Base-by-base conservation (phyloP, 768 basidiomycete genomes). In the Boletus insuetus region DNA sequence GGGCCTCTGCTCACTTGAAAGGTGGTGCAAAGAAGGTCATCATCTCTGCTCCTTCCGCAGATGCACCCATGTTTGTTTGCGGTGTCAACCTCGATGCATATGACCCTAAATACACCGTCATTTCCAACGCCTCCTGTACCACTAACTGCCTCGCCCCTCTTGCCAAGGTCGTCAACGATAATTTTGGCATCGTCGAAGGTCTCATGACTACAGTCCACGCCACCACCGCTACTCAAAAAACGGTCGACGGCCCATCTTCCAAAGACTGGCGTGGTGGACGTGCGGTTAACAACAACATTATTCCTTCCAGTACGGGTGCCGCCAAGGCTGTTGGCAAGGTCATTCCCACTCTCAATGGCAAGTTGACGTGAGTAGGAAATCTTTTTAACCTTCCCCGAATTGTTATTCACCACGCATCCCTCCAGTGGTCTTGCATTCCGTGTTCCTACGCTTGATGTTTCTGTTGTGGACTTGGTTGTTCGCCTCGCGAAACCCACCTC, bases 101-200 rank as follows among this genome's bases (percentile, higher is more conserved):
- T 76, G 86, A 97, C 74, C 74, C 94, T 64, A 86, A 88, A 71
- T 84, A 92, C 82, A 83, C 81, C 53, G 92, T 99, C 66, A 91
- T 98, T 75, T 99, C 96, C 65, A 98, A 99, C 76, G 96, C 96
- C 31, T 98, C 95, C 20, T 98, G 96, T 86, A 98, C 96, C 44
- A 99, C 96, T 74, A 99, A 99, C 87, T 99, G 96, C 77, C 84
- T 99, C 56, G 96, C 96, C n/a, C 94, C 96, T 59, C 85, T 99
- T 58, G 96, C 95, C 74, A 99, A 99, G 82, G 88, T 98, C 74
- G 81, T 99, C 80, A 66, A 99, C 77, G 97, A 98, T 85, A 94
- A 92, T 59, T 98, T 91, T 69, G 91, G 89, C 66, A 95, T 99
- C 67, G 81, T 90, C 58, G 96, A 99, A 79, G 96, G 90, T 70